Evolutionary conservation across 2,329 filamentous ascomycete genomes (phyloP).

Genomic region (Aspergillus fumigatiaffinis): DNA sequence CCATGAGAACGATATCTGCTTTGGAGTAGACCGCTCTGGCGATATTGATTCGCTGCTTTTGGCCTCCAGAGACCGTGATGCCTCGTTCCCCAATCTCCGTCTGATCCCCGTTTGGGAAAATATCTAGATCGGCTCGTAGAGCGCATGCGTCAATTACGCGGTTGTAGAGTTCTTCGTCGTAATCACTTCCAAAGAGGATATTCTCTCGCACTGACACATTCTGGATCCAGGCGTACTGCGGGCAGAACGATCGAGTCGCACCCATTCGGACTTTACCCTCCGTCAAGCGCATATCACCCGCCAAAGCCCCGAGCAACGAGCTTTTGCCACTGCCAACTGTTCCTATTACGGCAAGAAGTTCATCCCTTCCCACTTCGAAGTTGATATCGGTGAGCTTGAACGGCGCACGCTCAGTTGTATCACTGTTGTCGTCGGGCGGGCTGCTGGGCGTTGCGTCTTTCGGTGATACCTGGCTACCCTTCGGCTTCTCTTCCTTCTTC

Average conservation of each 20-base stretch:
- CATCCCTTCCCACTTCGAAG: conserved; percentile 28
- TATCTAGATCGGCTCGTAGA: conserved; percentile 78
- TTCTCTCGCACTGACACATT: conserved; percentile 85
- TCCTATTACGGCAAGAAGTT: conserved; percentile 55
- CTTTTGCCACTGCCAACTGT: conserved; percentile 77
- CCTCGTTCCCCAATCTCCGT: conserved; percentile 95
- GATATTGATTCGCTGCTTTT: conserved; percentile 94
- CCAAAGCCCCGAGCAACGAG: conserved; percentile 78
- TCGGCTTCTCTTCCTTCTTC: conserved; percentile 2
- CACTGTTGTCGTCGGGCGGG: neutral
- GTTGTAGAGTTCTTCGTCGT: conserved; percentile 74
- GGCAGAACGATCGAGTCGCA: conserved; percentile 81
- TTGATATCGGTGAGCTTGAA: conserved; percentile 39
- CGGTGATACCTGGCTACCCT: neutral
- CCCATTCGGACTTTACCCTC: conserved; percentile 89
- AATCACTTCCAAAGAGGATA: conserved; percentile 80
- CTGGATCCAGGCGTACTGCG: conserved; percentile 97
- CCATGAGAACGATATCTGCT: conserved; percentile 60
- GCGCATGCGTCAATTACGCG: conserved; percentile 84
- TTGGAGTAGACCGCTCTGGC: conserved; percentile 70
- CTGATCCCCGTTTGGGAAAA: conserved; percentile 81
- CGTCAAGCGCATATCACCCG: conserved; percentile 72
- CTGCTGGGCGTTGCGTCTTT: neutral
- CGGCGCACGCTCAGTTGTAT: conserved; percentile 22
- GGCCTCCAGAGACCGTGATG: conserved; percentile 91